phyloP scores from a whole-genome alignment of 768 basidiomycete species.

The Naganishia vaughanmartiniae region DNA sequence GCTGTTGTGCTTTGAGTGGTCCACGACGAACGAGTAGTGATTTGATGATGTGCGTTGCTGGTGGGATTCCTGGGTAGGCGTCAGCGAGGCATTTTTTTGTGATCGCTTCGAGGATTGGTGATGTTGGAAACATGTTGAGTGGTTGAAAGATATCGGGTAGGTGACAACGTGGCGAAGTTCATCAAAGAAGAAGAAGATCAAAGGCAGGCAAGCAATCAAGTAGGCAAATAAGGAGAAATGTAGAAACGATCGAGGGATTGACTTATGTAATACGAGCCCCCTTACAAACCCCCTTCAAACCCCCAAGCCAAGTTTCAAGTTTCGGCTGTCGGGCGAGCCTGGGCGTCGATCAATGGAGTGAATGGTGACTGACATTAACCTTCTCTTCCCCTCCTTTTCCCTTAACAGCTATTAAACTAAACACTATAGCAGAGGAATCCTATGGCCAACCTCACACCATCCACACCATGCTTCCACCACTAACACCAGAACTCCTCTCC shows the following conservation, averaged over 20 bases:
- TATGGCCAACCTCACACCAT: neutral
- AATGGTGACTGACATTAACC: no score
- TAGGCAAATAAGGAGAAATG: no score
- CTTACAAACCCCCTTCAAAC: neutral
- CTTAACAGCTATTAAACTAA: no score
- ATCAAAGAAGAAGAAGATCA: neutral
- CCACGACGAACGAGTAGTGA: conserved; percentile 29
- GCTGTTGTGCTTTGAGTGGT: conserved; percentile 33
- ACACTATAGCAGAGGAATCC: no score
- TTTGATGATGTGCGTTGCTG: conserved; percentile 25
- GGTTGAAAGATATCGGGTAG: neutral
- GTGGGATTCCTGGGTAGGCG: conserved; percentile 11
- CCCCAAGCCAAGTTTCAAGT: no score
- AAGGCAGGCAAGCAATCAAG: no score
- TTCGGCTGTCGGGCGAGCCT: no score
- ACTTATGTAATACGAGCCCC: neutral
- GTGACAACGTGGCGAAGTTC: neutral
- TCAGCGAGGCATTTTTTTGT: conserved; percentile 19
- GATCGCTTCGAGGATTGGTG: conserved; percentile 15
- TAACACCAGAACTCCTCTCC: conserved; percentile 15
- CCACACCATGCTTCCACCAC: neutral
- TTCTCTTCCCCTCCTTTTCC: no score
- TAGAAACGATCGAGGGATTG: neutral
- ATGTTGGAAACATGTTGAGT: conserved; percentile 5
- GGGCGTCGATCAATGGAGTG: no score